Evolutionary conservation across 805 yeast genomes (phyloP).

Genomic region (Ogataea ramenticola): DNA sequence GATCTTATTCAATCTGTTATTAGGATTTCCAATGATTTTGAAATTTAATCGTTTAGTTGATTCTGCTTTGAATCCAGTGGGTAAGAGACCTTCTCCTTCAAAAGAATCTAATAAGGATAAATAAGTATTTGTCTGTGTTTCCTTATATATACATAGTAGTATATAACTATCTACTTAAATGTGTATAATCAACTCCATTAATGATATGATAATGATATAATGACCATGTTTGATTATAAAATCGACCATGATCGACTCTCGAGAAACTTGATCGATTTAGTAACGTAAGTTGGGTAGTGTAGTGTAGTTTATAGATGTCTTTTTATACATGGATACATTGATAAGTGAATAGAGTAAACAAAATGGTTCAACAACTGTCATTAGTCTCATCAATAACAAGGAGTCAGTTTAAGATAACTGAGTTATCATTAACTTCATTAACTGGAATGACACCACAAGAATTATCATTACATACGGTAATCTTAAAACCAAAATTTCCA

Average conservation of each 20-base stretch:
- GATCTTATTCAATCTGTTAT: slow-evolving; percentile 45
- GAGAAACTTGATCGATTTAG: background rate
- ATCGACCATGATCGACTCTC: too few species aligned
- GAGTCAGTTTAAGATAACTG: slow-evolving; percentile 32
- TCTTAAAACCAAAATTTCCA: slow-evolving; percentile 42
- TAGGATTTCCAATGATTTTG: slow-evolving; percentile 48
- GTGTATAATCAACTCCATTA: too few species aligned
- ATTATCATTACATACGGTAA: slow-evolving; percentile 40
- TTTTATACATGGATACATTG: too few species aligned
- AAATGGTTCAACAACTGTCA: slow-evolving; percentile 50
- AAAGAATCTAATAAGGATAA: too few species aligned
- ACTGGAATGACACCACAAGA: slow-evolving; percentile 43
- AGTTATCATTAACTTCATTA: slow-evolving; percentile 42
- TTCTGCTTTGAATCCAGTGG: background rate
- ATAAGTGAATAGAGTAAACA: too few species aligned
- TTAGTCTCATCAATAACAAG: slow-evolving; percentile 39
- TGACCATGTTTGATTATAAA: too few species aligned
- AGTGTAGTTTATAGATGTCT: too few species aligned
- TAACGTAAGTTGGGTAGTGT: too few species aligned
- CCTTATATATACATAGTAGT: too few species aligned
- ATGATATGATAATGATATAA: too few species aligned
- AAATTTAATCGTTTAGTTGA: slow-evolving; percentile 30
- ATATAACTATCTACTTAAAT: too few species aligned
- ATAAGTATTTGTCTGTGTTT: too few species aligned
- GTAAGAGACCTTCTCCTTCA: background rate